A percentile compares a stretch with the other conserved stretches of the same genome.
Evolutionary conservation across 768 basidiomycete genomes (phyloP).

Genomic region (Crucibulum laeve): DNA sequence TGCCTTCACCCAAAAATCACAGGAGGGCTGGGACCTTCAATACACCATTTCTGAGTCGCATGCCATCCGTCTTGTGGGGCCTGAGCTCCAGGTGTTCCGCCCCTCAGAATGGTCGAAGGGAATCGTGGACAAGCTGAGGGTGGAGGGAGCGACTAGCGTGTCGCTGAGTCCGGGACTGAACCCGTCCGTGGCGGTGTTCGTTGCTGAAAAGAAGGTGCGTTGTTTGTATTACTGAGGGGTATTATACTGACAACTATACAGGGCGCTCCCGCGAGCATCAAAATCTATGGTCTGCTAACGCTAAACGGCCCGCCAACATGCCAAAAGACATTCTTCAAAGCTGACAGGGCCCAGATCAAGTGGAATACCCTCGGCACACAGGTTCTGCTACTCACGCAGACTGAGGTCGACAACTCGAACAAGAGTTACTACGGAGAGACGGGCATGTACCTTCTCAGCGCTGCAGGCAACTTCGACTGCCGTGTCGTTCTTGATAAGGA

Average conservation of each 20-base stretch:
- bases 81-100: slow-evolving; percentile 80
- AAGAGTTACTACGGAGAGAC: slow-evolving; percentile 99
- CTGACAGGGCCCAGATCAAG: slow-evolving; percentile 88
- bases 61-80: slow-evolving; percentile 73
- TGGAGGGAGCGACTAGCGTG: slow-evolving; percentile 78
- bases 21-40: slow-evolving; percentile 88
- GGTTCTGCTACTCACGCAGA: slow-evolving; percentile 87
- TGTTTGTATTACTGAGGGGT: background rate
- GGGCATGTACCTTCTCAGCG: slow-evolving; percentile 86
- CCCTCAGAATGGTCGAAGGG: slow-evolving; percentile 80
- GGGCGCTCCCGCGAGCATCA: slow-evolving; percentile 87
- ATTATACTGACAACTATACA: slow-evolving; percentile 18
- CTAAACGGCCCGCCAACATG: slow-evolving; percentile 64
- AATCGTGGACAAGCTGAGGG: slow-evolving; percentile 73
- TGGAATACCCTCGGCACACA: slow-evolving; percentile 96
- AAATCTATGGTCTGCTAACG: slow-evolving; percentile 71
- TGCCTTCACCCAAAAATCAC: slow-evolving; percentile 85
- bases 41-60: slow-evolving; percentile 88
- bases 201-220: slow-evolving; percentile 87
- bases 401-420: slow-evolving; percentile 95
- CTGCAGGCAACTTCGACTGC: slow-evolving; percentile 92
- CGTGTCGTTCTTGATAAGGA: slow-evolving; percentile 89
- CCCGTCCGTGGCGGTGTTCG: slow-evolving; percentile 86
- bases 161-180: slow-evolving; percentile 81
- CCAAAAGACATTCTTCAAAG: slow-evolving; percentile 94